Evolutionary conservation across 352 stramenopile genomes (phyloP), one percentile per base, ranked within the genome.

Genomic region (Blastocystis sp.): DNA sequence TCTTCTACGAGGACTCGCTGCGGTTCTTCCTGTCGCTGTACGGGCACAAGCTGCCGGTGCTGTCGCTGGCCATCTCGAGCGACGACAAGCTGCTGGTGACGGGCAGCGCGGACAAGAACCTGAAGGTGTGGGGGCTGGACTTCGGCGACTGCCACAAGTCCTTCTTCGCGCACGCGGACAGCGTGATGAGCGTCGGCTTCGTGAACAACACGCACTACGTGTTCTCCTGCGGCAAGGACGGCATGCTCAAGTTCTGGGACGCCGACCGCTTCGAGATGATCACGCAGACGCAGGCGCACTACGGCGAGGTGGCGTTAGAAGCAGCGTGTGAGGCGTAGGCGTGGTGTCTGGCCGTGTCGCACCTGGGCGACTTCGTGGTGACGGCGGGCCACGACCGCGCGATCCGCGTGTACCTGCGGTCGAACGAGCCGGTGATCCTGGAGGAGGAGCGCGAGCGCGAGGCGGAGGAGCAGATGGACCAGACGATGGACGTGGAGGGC

Each of bases 1-100:
- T 88, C 28, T 99, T 99, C 91, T 98, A 98, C 90, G 95, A 99
- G 89, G 97, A 99, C 92, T 97, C 95, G 23, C 93, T 99, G 69
- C 99, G 99, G 91, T 99, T 99, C 90, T 98, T 98, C 77, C 91
- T 99, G 66, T 98, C 93, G 88, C 90, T 99, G 4, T 99, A 99
- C 90, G 97, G 97, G 11, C 97, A 99, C 91, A 98, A 98, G 88
- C 92, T 99, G 66, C 96, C 96, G 0, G 96, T 98, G 14, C 94
- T 99, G 89, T 94, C 94, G 7, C 95, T 99, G 91, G 96, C 98
- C 91, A 98, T 98, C 71, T 97, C 94, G 40, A 94, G 94, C 60
- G 97, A 99, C 91, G 95, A 98, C 90, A 92, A 94, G 10, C 96
- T 99, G 90, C 92, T 99, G 4, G 96, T 97, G 60, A 98, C 96